phyloP scores from a whole-genome alignment of 1,284 basidiomycete genomes.

The Rhodotorula sp. region DNA sequence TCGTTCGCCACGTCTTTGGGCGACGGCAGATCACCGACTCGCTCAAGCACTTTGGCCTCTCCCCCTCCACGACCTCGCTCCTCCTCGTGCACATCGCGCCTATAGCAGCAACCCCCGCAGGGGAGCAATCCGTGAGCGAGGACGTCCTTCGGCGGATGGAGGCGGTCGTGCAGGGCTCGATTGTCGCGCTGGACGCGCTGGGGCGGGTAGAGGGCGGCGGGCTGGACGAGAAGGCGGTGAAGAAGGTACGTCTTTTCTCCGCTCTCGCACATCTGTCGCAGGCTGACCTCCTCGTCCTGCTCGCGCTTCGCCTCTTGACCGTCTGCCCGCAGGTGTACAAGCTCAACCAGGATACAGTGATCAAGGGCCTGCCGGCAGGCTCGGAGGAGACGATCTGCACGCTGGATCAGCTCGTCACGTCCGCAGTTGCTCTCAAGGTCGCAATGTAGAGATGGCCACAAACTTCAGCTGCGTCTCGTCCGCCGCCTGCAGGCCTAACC shows the following conservation, averaged over 20 bases:
- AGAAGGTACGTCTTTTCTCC: slow-evolving; percentile 70
- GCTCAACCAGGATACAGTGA: slow-evolving; percentile 61
- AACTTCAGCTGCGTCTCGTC: too few relatives aligned
- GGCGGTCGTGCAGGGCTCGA: slow-evolving; percentile 60
- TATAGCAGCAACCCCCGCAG: neutral
- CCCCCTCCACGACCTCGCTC: slow-evolving; percentile 66
- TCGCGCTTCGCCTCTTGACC: neutral
- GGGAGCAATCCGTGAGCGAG: slow-evolving; percentile 46
- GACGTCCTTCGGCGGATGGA: slow-evolving; percentile 60
- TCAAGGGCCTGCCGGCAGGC: slow-evolving; percentile 54
- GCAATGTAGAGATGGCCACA: too few relatives aligned
- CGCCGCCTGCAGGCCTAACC: too few relatives aligned
- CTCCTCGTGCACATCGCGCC: slow-evolving; percentile 68
- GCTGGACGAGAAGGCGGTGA: slow-evolving; percentile 57
- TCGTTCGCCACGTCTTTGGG: neutral
- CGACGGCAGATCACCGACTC: slow-evolving; percentile 74
- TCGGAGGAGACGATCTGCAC: slow-evolving; percentile 54
- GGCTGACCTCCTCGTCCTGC: neutral
- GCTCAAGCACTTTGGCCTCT: slow-evolving; percentile 78
- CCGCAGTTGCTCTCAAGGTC: slow-evolving; percentile 76
- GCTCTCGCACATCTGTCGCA: neutral
- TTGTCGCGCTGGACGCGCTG: slow-evolving; percentile 55
- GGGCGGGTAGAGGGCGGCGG: slow-evolving; percentile 42
- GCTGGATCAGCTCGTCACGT: slow-evolving; percentile 69
- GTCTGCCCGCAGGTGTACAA: slow-evolving; percentile 61